phyloP scores from a whole-genome alignment of 2,329 filamentous ascomycete species.

The Xylaria sp. region DNA sequence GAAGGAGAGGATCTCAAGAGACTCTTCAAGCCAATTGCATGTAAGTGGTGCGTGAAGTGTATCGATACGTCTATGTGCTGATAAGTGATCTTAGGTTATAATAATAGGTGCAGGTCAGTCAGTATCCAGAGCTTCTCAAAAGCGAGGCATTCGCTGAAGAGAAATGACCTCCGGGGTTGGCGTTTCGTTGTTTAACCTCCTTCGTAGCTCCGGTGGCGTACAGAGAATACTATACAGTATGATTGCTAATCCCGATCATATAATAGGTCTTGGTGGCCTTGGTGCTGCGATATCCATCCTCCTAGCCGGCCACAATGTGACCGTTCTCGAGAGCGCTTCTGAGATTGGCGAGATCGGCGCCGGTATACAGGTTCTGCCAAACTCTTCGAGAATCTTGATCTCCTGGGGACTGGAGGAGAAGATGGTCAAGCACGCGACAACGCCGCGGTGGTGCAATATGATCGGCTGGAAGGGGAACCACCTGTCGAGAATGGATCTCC shows the following conservation, averaged over 20 bases:
- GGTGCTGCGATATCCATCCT: slow-evolving; percentile 51
- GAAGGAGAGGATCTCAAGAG: slow-evolving; percentile 21
- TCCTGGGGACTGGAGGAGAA: slow-evolving; percentile 51
- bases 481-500: slow-evolving; percentile 52
- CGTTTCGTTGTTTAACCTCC: no score
- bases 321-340: slow-evolving; percentile 50
- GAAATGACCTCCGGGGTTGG: no score
- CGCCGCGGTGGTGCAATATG: slow-evolving; percentile 50
- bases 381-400: slow-evolving; percentile 49
- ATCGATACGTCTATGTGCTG: slow-evolving; percentile 2
- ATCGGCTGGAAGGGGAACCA: slow-evolving; percentile 55
- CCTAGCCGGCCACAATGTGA: slow-evolving; percentile 50
- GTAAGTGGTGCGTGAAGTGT: slow-evolving; percentile 20
- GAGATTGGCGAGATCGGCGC: slow-evolving; percentile 53
- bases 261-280: slow-evolving; percentile 51
- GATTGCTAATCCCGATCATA: not conserved
- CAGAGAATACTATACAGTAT: not conserved
- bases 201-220: no score
- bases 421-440: slow-evolving; percentile 44
- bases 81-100: slow-evolving; percentile 42
- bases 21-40: slow-evolving; percentile 23
- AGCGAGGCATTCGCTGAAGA: no score
- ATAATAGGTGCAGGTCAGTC: slow-evolving; percentile 53
- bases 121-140: no score
- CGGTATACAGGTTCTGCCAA: slow-evolving; percentile 54